Conservation (phyloP, 1,284 basidiomycete genomes). For the Microbotryum intermedium region DNA sequence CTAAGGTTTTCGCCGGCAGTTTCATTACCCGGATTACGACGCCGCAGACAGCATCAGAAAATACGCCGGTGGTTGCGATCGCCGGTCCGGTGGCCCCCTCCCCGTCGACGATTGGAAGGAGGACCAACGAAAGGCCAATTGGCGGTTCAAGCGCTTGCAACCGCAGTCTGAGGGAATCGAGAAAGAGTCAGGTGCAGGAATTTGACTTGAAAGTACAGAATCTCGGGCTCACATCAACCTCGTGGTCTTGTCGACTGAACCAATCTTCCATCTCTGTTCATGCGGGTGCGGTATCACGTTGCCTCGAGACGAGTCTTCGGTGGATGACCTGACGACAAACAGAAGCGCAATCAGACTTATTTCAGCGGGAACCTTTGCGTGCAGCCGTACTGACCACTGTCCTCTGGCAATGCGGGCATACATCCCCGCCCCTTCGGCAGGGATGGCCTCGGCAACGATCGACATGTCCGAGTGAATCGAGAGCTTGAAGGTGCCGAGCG, state of each 20-base stretch:
- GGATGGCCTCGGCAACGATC: slow-evolving; percentile 39
- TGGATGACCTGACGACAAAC: not conserved
- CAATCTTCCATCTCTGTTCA: slow-evolving; percentile 59
- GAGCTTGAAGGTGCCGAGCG: slow-evolving; percentile 57
- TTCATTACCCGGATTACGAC: not conserved
- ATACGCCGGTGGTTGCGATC: slow-evolving; percentile 63
- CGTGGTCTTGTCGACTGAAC: slow-evolving; percentile 50
- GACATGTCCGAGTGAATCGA: slow-evolving; percentile 54
- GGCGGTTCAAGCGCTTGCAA: slow-evolving; percentile 47
- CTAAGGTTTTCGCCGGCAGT: slow-evolving; percentile 47
- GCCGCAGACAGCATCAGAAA: slow-evolving; percentile 50
- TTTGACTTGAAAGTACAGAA: too few relatives aligned
- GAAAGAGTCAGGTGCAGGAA: not conserved
- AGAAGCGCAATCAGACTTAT: not conserved
- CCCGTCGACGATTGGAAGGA: slow-evolving; percentile 38
- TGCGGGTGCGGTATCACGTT: slow-evolving; percentile 50
- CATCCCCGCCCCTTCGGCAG: slow-evolving; percentile 84
- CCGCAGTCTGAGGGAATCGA: slow-evolving; percentile 48
- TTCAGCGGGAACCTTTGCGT: not conserved
- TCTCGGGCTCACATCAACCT: slow-evolving; percentile 52
- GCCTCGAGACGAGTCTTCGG: not conserved
- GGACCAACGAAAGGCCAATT: slow-evolving; percentile 37
- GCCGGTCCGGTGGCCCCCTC: slow-evolving; percentile 40
- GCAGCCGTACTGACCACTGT: slow-evolving; percentile 51
- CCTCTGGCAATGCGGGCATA: slow-evolving; percentile 59